A percentile compares a stretch with the other conserved stretches of the same genome.
These are phyloP conservation scores for Dendrobium nobile DNA, from an alignment of 106 monocot genomes.

Conservation along the genomic window DNA sequence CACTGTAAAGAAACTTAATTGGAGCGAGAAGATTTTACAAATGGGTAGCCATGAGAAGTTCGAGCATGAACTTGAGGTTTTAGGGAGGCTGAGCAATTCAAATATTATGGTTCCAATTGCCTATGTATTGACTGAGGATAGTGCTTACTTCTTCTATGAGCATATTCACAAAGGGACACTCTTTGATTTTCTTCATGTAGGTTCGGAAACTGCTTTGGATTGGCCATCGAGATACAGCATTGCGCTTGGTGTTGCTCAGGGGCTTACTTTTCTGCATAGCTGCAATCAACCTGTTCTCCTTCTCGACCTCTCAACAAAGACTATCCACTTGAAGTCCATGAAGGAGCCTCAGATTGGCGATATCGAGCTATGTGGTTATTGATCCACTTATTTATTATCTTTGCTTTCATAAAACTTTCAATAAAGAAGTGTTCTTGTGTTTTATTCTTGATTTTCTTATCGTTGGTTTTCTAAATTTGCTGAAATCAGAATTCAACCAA, in stretches of 20 bases:
- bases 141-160: slow-evolving; percentile 65
- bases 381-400: too few relatives aligned
- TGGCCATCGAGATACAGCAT: slow-evolving; percentile 58
- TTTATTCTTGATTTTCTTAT: too few relatives aligned
- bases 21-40: slow-evolving; percentile 48
- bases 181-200: slow-evolving; percentile 51
- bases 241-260: slow-evolving; percentile 58
- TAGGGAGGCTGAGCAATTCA: slow-evolving; percentile 52
- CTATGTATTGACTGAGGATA: slow-evolving; percentile 50
- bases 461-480: too few relatives aligned
- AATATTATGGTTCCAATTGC: slow-evolving; percentile 69
- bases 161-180: slow-evolving; percentile 39
- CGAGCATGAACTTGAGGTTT: slow-evolving; percentile 32
- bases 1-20: slow-evolving; percentile 52
- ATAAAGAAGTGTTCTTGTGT: too few relatives aligned
- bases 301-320: slow-evolving; percentile 64
- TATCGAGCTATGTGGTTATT: slow-evolving; percentile 64
- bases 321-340: slow-evolving; percentile 45
- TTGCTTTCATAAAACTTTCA: too few relatives aligned
- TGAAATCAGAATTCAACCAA: too few relatives aligned
- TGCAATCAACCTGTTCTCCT: slow-evolving; percentile 47
- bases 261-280: slow-evolving; percentile 58
- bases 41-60: slow-evolving; percentile 37
- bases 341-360: slow-evolving; percentile 71
- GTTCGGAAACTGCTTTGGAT: slow-evolving; percentile 9